Evolutionary conservation across 2,329 filamentous ascomycete genomes (phyloP).

Genomic region (Fusarium lateritium): DNA sequence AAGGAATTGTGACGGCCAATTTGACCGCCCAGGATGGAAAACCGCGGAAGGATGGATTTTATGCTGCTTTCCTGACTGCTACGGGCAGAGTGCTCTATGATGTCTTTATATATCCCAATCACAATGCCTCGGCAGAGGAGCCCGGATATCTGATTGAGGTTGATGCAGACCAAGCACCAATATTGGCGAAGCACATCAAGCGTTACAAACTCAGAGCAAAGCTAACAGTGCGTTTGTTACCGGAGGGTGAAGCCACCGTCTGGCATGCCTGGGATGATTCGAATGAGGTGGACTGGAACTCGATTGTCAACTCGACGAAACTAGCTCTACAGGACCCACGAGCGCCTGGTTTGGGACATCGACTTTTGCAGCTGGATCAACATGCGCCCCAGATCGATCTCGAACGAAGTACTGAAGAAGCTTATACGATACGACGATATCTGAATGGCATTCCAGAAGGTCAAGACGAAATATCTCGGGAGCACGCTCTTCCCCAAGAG

Average conservation of each 20-base stretch:
- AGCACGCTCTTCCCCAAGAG: slow-evolving; percentile 85
- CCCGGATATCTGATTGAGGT: slow-evolving; percentile 81
- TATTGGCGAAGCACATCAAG: slow-evolving; percentile 80
- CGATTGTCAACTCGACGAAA: slow-evolving; percentile 37
- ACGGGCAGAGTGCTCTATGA: slow-evolving; percentile 89
- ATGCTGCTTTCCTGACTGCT: slow-evolving; percentile 88
- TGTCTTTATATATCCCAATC: slow-evolving; percentile 85
- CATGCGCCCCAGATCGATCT: slow-evolving; percentile 58
- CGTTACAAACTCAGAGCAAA: slow-evolving; percentile 90
- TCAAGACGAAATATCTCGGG: slow-evolving; percentile 80
- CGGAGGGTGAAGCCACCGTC: slow-evolving; percentile 74
- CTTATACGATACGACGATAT: slow-evolving; percentile 84
- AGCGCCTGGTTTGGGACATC: slow-evolving; percentile 69
- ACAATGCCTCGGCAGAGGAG: slow-evolving; percentile 48
- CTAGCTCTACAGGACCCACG: slow-evolving; percentile 66
- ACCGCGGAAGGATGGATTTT: slow-evolving; percentile 70
- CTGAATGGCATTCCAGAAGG: slow-evolving; percentile 88
- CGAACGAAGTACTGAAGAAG: slow-evolving; percentile 64
- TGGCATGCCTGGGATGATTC: slow-evolving; percentile 82
- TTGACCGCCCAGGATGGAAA: slow-evolving; percentile 57
- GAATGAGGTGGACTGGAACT: slow-evolving; percentile 38
- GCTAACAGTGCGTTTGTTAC: slow-evolving; percentile 77
- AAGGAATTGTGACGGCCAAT: slow-evolving; percentile 84
- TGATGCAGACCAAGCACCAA: slow-evolving; percentile 75
- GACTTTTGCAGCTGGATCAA: slow-evolving; percentile 58